Evolutionary conservation across 2,329 filamentous ascomycete genomes (phyloP).

Genomic region (Huntiella omanensis): DNA sequence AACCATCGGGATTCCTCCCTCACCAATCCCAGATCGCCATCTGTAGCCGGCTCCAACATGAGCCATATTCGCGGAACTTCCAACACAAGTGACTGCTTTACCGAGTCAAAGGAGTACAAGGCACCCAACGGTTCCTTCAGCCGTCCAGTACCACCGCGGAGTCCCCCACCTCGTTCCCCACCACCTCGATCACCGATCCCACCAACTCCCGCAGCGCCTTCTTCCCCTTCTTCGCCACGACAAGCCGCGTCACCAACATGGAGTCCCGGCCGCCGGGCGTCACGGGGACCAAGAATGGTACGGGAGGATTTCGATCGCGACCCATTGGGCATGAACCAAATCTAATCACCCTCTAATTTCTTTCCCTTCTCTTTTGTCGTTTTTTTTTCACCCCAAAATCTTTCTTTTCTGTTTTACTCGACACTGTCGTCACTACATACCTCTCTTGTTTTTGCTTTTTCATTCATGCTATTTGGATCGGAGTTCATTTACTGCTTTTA

Average conservation of each 20-base stretch:
- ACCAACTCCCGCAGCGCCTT: conserved; percentile 1
- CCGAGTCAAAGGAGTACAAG: conserved; percentile 33
- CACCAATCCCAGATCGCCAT: conserved; percentile 18
- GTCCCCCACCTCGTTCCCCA: background rate
- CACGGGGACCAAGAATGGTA: conserved; percentile 13
- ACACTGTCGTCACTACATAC: background rate
- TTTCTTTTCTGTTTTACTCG: background rate
- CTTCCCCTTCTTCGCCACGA: background rate
- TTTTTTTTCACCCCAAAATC: background rate
- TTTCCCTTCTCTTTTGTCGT: background rate
- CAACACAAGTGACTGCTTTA: conserved; percentile 29
- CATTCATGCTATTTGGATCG: too few relatives aligned
- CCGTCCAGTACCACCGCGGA: background rate
- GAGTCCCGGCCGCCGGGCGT: conserved; percentile 12
- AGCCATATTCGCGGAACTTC: too few relatives aligned
- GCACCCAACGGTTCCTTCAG: conserved; percentile 36
- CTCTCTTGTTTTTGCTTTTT: background rate
- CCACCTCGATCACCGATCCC: background rate
- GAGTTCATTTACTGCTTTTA: too few relatives aligned
- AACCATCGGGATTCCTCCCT: background rate
- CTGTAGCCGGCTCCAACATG: conserved; percentile 15
- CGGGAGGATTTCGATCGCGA: conserved; percentile 19
- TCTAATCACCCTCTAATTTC: conserved; percentile 19
- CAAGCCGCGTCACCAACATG: background rate
- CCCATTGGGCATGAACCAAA: conserved; percentile 37